Conservation (phyloP, 768 basidiomycete genomes). For the Mycena olivaceomarginata region DNA sequence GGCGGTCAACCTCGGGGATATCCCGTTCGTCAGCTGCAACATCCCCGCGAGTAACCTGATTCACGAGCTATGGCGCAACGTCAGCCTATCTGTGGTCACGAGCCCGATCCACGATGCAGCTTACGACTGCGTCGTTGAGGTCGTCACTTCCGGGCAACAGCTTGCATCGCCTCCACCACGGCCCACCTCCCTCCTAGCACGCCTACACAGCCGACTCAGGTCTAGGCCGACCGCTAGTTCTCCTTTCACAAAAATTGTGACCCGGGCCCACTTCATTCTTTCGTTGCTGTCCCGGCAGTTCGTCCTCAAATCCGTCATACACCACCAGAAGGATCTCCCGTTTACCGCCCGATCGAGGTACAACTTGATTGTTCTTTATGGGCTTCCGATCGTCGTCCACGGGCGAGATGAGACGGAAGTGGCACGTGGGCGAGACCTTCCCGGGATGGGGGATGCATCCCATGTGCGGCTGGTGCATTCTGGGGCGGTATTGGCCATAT, state of each 20-base stretch:
- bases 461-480: neutral
- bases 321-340: neutral
- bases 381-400: neutral
- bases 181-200: too few species aligned
- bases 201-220: too few species aligned
- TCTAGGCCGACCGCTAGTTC: neutral
- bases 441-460: neutral
- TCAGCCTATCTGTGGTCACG: too few species aligned
- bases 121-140: too few species aligned
- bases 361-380: neutral
- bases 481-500: neutral
- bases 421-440: neutral
- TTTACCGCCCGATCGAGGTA: neutral
- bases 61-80: too few species aligned
- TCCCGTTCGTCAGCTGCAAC: neutral
- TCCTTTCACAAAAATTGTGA: neutral
- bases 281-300: neutral
- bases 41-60: too few species aligned
- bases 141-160: too few species aligned
- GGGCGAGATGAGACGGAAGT: neutral
- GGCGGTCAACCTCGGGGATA: too few species aligned
- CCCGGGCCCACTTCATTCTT: neutral
- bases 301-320: neutral
- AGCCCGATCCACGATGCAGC: too few species aligned
- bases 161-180: too few species aligned